Conservation (phyloP, 306 rosid genomes). For the Hippophae gyantsensis region DNA sequence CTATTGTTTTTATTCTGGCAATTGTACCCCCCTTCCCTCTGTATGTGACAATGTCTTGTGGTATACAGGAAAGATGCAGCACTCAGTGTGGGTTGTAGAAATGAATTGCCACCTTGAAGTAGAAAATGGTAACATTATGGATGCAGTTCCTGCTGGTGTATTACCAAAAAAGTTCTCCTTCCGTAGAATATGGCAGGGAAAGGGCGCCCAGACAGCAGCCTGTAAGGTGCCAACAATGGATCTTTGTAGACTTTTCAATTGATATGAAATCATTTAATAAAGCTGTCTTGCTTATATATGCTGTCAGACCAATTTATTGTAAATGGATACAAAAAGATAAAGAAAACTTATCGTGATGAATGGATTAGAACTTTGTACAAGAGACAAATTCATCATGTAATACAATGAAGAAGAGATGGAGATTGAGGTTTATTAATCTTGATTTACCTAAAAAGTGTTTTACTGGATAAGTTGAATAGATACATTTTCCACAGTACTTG, state of each 20-base stretch:
- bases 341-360: too few relatives aligned
- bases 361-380: too few relatives aligned
- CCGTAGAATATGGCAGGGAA: constrained; percentile 94
- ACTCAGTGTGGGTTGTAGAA: constrained; percentile 89
- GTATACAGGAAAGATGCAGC: constrained; percentile 91
- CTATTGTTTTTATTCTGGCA: constrained; percentile 16
- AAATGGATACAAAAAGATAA: too few relatives aligned
- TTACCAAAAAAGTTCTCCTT: constrained; percentile 51
- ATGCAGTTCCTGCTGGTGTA: constrained; percentile 56
- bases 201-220: constrained; percentile 85
- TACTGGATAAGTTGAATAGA: too few relatives aligned
- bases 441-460: too few relatives aligned
- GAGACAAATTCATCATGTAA: too few relatives aligned
- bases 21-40: not conserved
- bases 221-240: constrained; percentile 49
- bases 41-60: constrained; percentile 8
- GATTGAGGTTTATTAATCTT: too few relatives aligned
- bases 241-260: constrained; percentile 1
- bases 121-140: constrained; percentile 33
- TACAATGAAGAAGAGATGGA: too few relatives aligned
- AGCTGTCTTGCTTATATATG: not conserved
- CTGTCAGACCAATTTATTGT: not conserved
- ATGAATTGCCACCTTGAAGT: constrained; percentile 47
- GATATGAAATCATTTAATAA: not conserved
- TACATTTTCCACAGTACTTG: too few relatives aligned